A percentile compares a stretch with the other conserved stretches of the same genome.
phyloP scores from a whole-genome alignment of 352 stramenopile species.

The Globisporangium paroecandrum region DNA sequence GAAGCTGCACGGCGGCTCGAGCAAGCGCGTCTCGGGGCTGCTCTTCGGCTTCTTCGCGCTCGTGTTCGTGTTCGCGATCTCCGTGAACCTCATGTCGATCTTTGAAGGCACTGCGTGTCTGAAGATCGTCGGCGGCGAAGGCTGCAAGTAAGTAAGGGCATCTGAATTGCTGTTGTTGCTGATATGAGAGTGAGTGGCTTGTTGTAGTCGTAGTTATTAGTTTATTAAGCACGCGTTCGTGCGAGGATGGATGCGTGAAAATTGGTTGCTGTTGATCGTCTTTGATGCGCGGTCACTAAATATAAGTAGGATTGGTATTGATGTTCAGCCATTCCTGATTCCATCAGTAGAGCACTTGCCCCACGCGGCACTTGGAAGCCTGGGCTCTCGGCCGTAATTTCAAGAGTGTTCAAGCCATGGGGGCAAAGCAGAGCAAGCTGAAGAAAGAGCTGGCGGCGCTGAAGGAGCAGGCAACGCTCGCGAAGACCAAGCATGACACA shows the following conservation, averaged over 20 bases:
- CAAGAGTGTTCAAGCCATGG: constrained; percentile 29
- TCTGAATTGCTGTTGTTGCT: not conserved
- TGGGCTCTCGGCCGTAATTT: no score
- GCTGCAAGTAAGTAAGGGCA: constrained; percentile 25
- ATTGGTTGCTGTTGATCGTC: not conserved
- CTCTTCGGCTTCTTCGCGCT: constrained; percentile 40
- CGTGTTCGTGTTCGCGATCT: constrained; percentile 46
- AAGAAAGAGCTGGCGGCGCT: constrained; percentile 62
- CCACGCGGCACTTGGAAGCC: no score
- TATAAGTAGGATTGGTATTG: no score
- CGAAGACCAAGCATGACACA: constrained; percentile 31
- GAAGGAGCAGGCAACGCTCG: constrained; percentile 29
- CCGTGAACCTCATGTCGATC: constrained; percentile 59
- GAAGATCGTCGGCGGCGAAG: constrained; percentile 50
- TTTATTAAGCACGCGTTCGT: not conserved
- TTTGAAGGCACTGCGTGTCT: constrained; percentile 54
- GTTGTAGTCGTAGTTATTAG: not conserved
- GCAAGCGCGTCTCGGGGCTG: constrained; percentile 30
- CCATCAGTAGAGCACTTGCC: no score
- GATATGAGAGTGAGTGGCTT: not conserved
- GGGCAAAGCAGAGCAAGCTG: constrained; percentile 46
- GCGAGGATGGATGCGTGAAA: not conserved
- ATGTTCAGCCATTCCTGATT: no score
- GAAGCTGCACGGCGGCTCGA: constrained; percentile 43
- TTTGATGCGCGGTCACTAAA: no score